Evolutionary conservation across 192 early-diverging fungal species (phyloP), one percentile per base, ranked within the genome.

Genomic region (Rhizoclosmatium globosum): DNA sequence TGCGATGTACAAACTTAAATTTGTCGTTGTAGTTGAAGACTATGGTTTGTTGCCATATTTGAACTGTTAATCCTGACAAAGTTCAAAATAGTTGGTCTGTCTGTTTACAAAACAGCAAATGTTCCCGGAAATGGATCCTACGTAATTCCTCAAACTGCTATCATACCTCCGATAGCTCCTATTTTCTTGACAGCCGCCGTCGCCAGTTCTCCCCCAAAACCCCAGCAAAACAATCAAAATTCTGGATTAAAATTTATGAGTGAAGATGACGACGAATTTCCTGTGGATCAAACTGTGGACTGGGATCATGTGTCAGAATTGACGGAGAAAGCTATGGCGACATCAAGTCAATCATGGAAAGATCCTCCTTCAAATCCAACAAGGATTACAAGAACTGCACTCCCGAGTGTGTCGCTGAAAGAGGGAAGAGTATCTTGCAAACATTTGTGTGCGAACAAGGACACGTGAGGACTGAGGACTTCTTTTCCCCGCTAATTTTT

Each of bases 391-490:
- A 31, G 31, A 31, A 31, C 31, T 31, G 77, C 23, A 1, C 6
- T 31, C 23, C 78, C 61, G 43, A 59, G 58, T 11, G 71, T 62
- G 2, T 15, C 48, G 6, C 58, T 72, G 64, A 23, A 15, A n/a
- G 59, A 53, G 3, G 85, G 85, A 42, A 31, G 81, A 19, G 82
- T 83, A 13, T 44, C 85, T 4, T 86, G 85, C 59, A 71, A 23
- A 21, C 85, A 86, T 75, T 44, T 31, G 19, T 86, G 85, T 76
- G 82, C 78, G 47, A 41, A 73, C 59, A 86, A 86, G 53, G 46
- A 76, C 1, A 85, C 68, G 83, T 81, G 47, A 15, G 72, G 0
- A 17, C 43, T 19, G 41, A n/a, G 38, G 47, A 56, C 15, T 61
- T 41, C 42, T 19, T 48, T 17, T 45, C n/a, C 13, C 23, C 3